Conservation (phyloP, 345 rosid genomes). For the Citrus maxima region DNA sequence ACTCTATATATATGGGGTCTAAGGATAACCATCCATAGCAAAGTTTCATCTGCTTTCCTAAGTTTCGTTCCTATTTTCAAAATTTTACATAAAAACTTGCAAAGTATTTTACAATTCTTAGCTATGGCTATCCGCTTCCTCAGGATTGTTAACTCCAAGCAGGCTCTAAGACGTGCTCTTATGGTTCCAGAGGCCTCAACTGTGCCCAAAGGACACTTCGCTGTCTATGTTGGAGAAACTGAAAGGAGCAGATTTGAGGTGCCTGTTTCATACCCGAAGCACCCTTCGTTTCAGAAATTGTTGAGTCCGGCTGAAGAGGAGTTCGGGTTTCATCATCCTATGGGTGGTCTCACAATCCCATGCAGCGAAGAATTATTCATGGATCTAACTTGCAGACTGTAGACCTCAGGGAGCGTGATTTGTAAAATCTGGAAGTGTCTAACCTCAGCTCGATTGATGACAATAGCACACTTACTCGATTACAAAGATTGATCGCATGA, state of each 20-base stretch:
- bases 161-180: not conserved
- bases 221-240: constrained; percentile 39
- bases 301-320: no score
- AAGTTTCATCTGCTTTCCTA: not conserved
- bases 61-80: not conserved
- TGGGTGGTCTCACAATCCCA: no score
- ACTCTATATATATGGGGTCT: not conserved
- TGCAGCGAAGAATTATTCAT: no score
- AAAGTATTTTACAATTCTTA: not conserved
- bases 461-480: no score
- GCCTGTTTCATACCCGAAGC: no score
- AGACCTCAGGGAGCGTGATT: no score
- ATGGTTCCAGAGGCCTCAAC: not conserved
- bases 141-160: not conserved
- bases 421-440: no score
- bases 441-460: no score
- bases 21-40: not conserved
- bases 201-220: constrained; percentile 46
- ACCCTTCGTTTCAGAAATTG: no score
- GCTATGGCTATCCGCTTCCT: constrained; percentile 1
- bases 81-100: not conserved
- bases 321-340: no score
- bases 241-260: constrained; percentile 21
- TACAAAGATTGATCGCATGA: no score
- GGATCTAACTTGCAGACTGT: no score